phyloP scores from a whole-genome alignment of 345 rosid genomes.

The Linum usitatissimum region DNA sequence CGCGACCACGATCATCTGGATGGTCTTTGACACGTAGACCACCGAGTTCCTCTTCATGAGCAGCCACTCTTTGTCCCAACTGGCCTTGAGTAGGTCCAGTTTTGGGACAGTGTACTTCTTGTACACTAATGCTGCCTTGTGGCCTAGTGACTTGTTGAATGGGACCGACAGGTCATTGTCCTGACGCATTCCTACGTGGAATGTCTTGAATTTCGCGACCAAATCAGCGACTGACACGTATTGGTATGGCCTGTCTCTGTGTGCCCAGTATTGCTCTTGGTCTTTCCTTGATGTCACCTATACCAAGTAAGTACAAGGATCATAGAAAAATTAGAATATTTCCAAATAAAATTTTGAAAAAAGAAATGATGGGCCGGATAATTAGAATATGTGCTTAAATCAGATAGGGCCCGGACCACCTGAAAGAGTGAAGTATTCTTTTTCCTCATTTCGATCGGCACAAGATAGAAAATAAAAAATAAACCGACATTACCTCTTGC shows the following conservation, averaged over 20 bases:
- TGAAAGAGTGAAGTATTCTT: background rate
- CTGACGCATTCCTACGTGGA: constrained; percentile 53
- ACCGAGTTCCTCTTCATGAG: constrained; percentile 57
- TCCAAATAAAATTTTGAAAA: no score
- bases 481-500: constrained; percentile 53
- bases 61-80: constrained; percentile 74
- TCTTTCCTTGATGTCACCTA: constrained; percentile 89
- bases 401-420: background rate
- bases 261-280: constrained; percentile 83
- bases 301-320: background rate
- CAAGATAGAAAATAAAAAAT: no score
- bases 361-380: background rate
- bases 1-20: constrained; percentile 56
- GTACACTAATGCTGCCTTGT: constrained; percentile 62
- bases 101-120: constrained; percentile 43
- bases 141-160: constrained; percentile 46
- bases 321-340: no score
- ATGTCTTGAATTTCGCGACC: constrained; percentile 43
- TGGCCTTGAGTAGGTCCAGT: constrained; percentile 53
- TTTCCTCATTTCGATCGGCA: no score
- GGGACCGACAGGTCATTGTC: constrained; percentile 46
- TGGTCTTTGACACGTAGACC: constrained; percentile 56
- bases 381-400: background rate
- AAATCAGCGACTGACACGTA: constrained; percentile 54
- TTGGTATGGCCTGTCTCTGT: constrained; percentile 46